Evolutionary conservation across 2,329 filamentous ascomycete species (phyloP).

Genomic region (Colletotrichum australisinense): DNA sequence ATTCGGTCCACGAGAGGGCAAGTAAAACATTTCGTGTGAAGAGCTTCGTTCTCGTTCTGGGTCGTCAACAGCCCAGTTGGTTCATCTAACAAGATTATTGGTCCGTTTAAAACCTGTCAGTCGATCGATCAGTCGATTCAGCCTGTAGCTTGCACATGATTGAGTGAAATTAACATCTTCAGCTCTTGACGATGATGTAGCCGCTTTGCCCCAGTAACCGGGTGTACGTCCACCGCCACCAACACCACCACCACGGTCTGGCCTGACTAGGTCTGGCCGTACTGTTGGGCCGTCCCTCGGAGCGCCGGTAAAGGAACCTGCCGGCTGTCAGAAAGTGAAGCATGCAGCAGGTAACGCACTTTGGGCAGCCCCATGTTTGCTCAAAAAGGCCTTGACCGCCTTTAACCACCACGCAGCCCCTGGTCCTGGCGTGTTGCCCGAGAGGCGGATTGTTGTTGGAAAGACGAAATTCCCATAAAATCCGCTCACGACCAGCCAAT

Average conservation of each 20-base stretch:
- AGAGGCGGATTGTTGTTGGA: slow-evolving; percentile 6
- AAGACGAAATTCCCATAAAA: background rate
- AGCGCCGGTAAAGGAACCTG: slow-evolving; percentile 13
- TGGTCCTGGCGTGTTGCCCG: background rate
- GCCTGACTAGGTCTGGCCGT: slow-evolving; percentile 17
- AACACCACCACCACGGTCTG: slow-evolving; percentile 17
- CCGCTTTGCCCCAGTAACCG: slow-evolving; percentile 29
- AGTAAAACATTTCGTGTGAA: slow-evolving; percentile 6
- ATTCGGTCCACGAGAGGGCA: background rate
- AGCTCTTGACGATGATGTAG: slow-evolving; percentile 28
- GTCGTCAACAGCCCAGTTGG: background rate
- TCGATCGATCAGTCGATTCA: slow-evolving; percentile 10
- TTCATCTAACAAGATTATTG: slow-evolving; percentile 1
- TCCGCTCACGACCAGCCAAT: background rate
- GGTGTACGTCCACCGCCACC: slow-evolving; percentile 28
- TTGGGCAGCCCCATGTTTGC: slow-evolving; percentile 18
- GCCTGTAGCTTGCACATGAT: slow-evolving; percentile 14
- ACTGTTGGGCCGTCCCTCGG: slow-evolving; percentile 1
- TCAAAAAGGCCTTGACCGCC: slow-evolving; percentile 15
- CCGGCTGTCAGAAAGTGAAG: slow-evolving; percentile 28
- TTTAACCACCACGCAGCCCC: slow-evolving; percentile 1
- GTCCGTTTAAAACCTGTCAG: background rate
- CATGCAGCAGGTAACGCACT: slow-evolving; percentile 12
- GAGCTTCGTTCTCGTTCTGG: slow-evolving; percentile 14
- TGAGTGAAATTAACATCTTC: slow-evolving; percentile 18